Percentiles rank a stretch among this genome's conserved stretches.
Conservation (phyloP, 2,329 filamentous ascomycete genomes). For the Cryphonectria naterciae region DNA sequence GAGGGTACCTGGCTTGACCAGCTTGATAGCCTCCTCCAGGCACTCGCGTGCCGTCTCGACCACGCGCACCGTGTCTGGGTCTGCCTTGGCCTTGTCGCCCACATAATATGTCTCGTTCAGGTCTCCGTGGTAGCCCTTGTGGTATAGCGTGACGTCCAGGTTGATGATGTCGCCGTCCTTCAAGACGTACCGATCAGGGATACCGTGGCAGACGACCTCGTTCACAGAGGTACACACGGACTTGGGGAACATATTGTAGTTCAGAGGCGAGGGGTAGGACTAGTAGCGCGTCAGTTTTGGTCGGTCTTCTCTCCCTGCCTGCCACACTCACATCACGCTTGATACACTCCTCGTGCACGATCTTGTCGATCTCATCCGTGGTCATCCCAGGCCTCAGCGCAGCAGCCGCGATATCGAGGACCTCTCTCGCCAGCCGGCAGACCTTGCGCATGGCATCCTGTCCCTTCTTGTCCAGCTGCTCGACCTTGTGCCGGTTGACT, state of each 20-base stretch:
- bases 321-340: conserved; percentile 68
- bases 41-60: conserved; percentile 90
- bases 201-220: conserved; percentile 98
- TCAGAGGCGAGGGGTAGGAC: conserved; percentile 93
- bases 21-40: conserved; percentile 85
- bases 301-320: not conserved
- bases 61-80: conserved; percentile 86
- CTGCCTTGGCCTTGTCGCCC: conserved; percentile 80
- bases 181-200: conserved; percentile 86
- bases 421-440: conserved; percentile 71
- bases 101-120: conserved; percentile 99
- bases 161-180: conserved; percentile 96
- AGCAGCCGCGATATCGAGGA: conserved; percentile 73
- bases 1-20: conserved; percentile 89
- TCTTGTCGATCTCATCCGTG: conserved; percentile 75
- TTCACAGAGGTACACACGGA: conserved; percentile 96
- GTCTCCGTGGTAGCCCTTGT: conserved; percentile 93
- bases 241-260: conserved; percentile 96
- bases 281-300: conserved; percentile 41
- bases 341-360: conserved; percentile 76
- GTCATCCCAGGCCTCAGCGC: conserved; percentile 72
- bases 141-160: conserved; percentile 93
- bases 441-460: conserved; percentile 77
- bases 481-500: conserved; percentile 77
- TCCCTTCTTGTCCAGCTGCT: conserved; percentile 70